Evolutionary conservation across 2,329 filamentous ascomycete species (phyloP).

Genomic region (Chrysoporthe austroafricana): DNA sequence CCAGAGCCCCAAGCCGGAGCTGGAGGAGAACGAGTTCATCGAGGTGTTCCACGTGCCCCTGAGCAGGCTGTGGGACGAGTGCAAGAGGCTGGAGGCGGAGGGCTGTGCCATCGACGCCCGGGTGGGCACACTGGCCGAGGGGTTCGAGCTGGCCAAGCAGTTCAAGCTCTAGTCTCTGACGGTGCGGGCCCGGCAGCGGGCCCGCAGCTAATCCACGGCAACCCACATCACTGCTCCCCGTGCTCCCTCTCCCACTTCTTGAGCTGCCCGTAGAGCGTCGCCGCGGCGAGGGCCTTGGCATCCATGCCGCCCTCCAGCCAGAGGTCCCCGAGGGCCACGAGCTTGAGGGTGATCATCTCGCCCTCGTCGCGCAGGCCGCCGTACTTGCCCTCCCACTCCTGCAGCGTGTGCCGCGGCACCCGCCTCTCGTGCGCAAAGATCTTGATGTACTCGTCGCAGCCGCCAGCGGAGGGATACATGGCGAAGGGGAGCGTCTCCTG

Average conservation of each 20-base stretch:
- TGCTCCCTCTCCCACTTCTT: conserved; percentile 49
- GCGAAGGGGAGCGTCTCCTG: conserved; percentile 48
- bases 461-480: conserved; percentile 62
- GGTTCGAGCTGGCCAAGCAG: conserved; percentile 71
- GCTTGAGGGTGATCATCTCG: conserved; percentile 65
- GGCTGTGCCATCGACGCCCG: conserved; percentile 81
- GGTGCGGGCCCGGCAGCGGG: too few relatives aligned
- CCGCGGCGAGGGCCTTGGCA: conserved; percentile 61
- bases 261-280: conserved; percentile 48
- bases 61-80: conserved; percentile 65
- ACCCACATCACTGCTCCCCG: conserved; percentile 1
- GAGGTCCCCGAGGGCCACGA: conserved; percentile 59
- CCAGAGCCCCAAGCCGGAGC: conserved; percentile 66
- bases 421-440: conserved; percentile 61
- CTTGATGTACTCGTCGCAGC: conserved; percentile 63
- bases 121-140: conserved; percentile 77
- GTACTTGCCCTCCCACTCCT: conserved; percentile 59
- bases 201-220: background rate
- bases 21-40: conserved; percentile 83
- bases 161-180: conserved; percentile 46
- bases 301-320: conserved; percentile 63
- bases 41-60: conserved; percentile 75
- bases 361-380: conserved; percentile 62
- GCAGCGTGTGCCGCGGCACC: conserved; percentile 53
- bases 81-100: conserved; percentile 67